Percentiles rank a stretch among this genome's conserved stretches.
These are phyloP conservation scores for Raffaelea arxii DNA, from an alignment of 2,329 filamentous ascomycete species.

Conservation along the genomic window DNA sequence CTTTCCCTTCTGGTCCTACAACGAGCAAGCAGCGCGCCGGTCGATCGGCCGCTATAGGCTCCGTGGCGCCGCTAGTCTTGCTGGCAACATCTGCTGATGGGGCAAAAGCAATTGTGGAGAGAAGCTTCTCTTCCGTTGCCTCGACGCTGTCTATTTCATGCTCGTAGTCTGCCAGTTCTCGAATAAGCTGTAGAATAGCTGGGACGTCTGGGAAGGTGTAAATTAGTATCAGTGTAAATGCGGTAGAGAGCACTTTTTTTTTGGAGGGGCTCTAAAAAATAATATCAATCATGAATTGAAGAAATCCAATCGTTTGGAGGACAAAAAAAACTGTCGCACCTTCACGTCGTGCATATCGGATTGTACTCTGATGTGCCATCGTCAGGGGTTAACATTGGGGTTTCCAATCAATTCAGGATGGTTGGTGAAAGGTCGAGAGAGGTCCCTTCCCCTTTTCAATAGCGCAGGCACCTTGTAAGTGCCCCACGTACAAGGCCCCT, in stretches of 20 bases:
- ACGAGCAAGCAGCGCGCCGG: constrained; percentile 71
- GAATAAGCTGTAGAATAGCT: constrained; percentile 71
- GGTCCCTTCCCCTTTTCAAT: too few relatives aligned
- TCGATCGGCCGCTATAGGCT: constrained; percentile 42
- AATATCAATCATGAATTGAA: too few relatives aligned
- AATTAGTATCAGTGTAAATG: neutral
- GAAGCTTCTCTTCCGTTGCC: constrained; percentile 67
- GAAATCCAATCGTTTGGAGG: too few relatives aligned
- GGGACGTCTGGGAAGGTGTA: constrained; percentile 55
- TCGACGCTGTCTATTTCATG: constrained; percentile 63
- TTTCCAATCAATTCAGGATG: too few relatives aligned
- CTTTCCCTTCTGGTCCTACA: constrained; percentile 34
- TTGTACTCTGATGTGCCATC: constrained; percentile 24
- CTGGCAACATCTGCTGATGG: constrained; percentile 32
- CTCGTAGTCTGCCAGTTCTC: constrained; percentile 82
- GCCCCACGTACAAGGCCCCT: too few relatives aligned
- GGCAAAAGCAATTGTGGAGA: constrained; percentile 70
- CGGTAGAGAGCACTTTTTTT: too few relatives aligned
- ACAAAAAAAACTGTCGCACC: too few relatives aligned
- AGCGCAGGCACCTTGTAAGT: too few relatives aligned
- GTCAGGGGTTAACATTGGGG: neutral
- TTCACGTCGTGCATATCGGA: constrained; percentile 51
- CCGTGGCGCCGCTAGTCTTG: constrained; percentile 29
- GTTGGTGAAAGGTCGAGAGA: too few relatives aligned
- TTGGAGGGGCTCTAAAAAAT: too few relatives aligned